Conservation (phyloP, 2,329 filamentous ascomycete species). For the Hypomyces rosellus region DNA sequence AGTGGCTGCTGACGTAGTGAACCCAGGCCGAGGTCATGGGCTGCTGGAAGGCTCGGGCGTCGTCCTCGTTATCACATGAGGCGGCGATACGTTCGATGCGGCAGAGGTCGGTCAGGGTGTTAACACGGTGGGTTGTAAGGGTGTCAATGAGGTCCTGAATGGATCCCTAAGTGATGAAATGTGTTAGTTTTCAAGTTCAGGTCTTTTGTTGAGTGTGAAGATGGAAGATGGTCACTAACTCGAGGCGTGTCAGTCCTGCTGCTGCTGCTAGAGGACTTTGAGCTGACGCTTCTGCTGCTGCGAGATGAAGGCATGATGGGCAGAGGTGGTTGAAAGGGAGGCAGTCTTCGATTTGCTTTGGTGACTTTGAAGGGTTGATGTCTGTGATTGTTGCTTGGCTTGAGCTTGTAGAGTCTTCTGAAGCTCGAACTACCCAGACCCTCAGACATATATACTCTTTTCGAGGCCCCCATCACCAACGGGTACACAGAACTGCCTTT, state of each 20-base stretch:
- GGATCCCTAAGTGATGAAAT: constrained; percentile 4
- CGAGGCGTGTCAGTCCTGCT: background rate
- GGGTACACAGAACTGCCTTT: no score
- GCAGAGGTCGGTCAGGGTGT: constrained; percentile 66
- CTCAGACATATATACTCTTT: no score
- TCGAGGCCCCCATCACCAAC: no score
- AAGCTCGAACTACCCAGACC: no score
- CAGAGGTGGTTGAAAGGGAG: background rate
- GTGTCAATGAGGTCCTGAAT: constrained; percentile 52
- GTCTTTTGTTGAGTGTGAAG: no score
- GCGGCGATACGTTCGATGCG: constrained; percentile 63
- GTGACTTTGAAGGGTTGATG: no score
- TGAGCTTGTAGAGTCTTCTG: no score
- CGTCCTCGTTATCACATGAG: constrained; percentile 49
- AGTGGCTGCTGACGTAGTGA: constrained; percentile 65
- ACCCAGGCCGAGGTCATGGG: constrained; percentile 67
- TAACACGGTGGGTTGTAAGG: constrained; percentile 60
- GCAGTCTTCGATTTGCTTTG: no score
- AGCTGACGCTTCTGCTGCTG: constrained; percentile 4
- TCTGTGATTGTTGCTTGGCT: no score
- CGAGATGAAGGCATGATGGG: constrained; percentile 8
- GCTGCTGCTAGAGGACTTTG: constrained; percentile 1
- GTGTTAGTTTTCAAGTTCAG: no score
- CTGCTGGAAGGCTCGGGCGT: constrained; percentile 50
- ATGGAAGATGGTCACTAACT: constrained; percentile 1